These are phyloP conservation scores for Cyberlindnera amylophila DNA, from an alignment of 805 yeast species.

Conservation along the genomic window DNA sequence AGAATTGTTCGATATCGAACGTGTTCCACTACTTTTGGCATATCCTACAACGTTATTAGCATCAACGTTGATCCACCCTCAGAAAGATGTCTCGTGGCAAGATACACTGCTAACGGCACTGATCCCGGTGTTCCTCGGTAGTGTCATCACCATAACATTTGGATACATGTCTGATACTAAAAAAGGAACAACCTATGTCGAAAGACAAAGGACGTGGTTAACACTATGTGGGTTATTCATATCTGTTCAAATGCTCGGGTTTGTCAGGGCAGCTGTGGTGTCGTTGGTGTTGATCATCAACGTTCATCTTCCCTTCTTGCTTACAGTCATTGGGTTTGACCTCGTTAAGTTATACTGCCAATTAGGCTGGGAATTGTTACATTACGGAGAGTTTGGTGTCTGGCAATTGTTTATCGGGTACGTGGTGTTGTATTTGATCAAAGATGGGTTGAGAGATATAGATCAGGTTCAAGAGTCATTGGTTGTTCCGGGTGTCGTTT, in stretches of 20 bases:
- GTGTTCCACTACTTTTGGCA: constrained; percentile 26
- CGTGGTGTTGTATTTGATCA: constrained; percentile 3
- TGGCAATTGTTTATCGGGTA: constrained; percentile 3
- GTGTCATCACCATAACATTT: not conserved
- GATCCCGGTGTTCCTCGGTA: not conserved
- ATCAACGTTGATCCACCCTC: constrained; percentile 15
- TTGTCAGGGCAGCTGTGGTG: constrained; percentile 23
- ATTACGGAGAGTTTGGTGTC: no score
- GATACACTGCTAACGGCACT: not conserved
- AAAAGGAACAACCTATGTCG: not conserved
- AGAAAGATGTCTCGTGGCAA: constrained; percentile 3
- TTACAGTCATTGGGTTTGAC: constrained; percentile 17
- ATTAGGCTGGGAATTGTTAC: not conserved
- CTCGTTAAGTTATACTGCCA: constrained; percentile 3
- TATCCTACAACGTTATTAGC: constrained; percentile 26
- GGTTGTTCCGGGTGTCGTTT: constrained; percentile 1
- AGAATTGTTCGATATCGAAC: constrained; percentile 22
- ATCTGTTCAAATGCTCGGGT: constrained; percentile 17
- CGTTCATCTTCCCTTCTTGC: constrained; percentile 10
- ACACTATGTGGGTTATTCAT: constrained; percentile 13
- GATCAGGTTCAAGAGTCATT: constrained; percentile 9
- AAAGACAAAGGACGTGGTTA: constrained; percentile 3
- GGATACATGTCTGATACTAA: not conserved
- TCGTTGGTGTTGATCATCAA: constrained; percentile 21
- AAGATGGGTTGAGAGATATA: constrained; percentile 15